These are phyloP conservation scores for Rhododendron molle DNA, from an alignment of 148 eudicot species.

Conservation along the genomic window DNA sequence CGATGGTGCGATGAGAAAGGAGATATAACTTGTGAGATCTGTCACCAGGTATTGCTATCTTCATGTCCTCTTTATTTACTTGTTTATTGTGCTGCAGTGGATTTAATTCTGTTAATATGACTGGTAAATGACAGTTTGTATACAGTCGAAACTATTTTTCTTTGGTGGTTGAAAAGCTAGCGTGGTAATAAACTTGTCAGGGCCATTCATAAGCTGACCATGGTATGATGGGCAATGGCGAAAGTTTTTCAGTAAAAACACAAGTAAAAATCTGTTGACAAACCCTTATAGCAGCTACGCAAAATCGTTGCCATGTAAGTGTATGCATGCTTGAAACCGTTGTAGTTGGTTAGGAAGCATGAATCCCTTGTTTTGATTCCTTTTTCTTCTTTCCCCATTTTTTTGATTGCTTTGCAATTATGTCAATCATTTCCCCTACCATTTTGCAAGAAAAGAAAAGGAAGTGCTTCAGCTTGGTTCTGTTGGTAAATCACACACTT, in stretches of 20 bases:
- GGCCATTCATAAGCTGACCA: not conserved
- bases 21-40: conserved; percentile 75
- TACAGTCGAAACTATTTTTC: not conserved
- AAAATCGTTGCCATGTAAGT: not conserved
- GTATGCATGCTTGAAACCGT: not conserved
- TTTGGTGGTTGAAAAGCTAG: not conserved
- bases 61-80: not conserved
- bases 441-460: not conserved
- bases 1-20: conserved; percentile 88
- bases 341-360: not conserved
- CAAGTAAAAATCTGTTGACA: not conserved
- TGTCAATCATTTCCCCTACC: not conserved
- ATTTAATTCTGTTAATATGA: not conserved
- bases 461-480: not conserved
- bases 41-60: conserved; percentile 60
- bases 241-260: not conserved
- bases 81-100: not conserved
- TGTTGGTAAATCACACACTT: not conserved
- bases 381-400: not conserved
- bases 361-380: not conserved
- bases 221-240: not conserved
- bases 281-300: not conserved
- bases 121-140: not conserved
- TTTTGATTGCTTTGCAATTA: conserved; percentile 2
- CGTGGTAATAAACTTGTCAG: not conserved